Conservation (phyloP, 2,329 filamentous ascomycete species). For the Fusarium kyushuense region DNA sequence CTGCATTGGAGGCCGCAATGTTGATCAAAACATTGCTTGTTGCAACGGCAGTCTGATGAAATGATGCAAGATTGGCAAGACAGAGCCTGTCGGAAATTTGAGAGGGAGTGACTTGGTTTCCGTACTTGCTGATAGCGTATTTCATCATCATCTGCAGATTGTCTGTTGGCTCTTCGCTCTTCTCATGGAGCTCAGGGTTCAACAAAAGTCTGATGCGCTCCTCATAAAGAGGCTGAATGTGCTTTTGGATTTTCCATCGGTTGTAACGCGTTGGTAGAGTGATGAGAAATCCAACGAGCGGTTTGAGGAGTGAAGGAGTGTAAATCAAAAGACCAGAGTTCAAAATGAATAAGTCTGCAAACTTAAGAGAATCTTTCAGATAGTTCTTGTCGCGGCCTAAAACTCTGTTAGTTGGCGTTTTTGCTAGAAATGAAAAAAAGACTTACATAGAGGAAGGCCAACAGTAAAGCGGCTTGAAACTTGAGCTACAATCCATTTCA, state of each 20-base stretch:
- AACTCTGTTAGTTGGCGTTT: background rate
- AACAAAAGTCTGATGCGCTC: background rate
- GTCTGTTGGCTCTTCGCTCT: slow-evolving; percentile 18
- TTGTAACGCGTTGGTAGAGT: slow-evolving; percentile 35
- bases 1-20: slow-evolving; percentile 52
- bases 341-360: slow-evolving; percentile 51
- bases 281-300: slow-evolving; percentile 48
- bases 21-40: slow-evolving; percentile 57
- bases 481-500: slow-evolving; percentile 50
- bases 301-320: slow-evolving; percentile 50
- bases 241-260: slow-evolving; percentile 28
- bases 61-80: slow-evolving; percentile 52
- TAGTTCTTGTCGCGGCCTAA: slow-evolving; percentile 52
- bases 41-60: slow-evolving; percentile 57
- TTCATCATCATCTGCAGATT: slow-evolving; percentile 40
- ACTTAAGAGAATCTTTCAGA: slow-evolving; percentile 45
- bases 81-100: slow-evolving; percentile 42
- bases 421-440: fast-evolving
- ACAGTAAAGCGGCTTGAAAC: slow-evolving; percentile 51
- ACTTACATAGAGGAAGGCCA: slow-evolving; percentile 50
- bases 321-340: slow-evolving; percentile 51
- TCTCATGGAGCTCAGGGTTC: background rate
- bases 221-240: slow-evolving; percentile 23
- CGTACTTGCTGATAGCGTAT: slow-evolving; percentile 33
- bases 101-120: slow-evolving; percentile 44